phyloP scores from a whole-genome alignment of 495 filamentous ascomycete genomes.

The Tuber brumale region DNA sequence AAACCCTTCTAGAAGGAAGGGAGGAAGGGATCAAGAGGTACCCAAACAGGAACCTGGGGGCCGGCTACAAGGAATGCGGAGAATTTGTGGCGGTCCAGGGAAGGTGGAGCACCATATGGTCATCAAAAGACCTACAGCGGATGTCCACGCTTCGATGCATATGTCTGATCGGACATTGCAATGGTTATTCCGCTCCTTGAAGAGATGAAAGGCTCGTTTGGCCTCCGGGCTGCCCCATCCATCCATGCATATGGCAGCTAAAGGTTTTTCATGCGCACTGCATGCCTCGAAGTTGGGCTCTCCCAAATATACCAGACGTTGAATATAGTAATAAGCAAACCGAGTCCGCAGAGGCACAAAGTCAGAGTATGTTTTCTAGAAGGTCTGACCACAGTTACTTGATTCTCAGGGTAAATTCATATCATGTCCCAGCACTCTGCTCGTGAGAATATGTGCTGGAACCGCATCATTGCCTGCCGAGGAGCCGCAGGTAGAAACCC shows the following conservation, averaged over 20 bases:
- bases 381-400: neutral
- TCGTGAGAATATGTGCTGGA: neutral
- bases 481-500: neutral
- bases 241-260: neutral
- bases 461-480: neutral
- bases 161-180: neutral
- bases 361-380: neutral
- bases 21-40: neutral
- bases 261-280: neutral
- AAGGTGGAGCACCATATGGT: neutral
- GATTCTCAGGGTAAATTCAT: neutral
- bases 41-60: neutral
- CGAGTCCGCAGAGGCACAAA: neutral
- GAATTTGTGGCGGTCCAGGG: neutral
- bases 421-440: neutral
- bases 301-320: neutral
- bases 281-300: neutral
- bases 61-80: neutral
- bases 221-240: neutral
- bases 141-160: neutral
- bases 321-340: neutral
- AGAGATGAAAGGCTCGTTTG: neutral
- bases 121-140: neutral
- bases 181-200: neutral
- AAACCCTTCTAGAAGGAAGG: conserved; percentile 1